phyloP scores from a whole-genome alignment of 352 stramenopile species.

The Pythium biforme region DNA sequence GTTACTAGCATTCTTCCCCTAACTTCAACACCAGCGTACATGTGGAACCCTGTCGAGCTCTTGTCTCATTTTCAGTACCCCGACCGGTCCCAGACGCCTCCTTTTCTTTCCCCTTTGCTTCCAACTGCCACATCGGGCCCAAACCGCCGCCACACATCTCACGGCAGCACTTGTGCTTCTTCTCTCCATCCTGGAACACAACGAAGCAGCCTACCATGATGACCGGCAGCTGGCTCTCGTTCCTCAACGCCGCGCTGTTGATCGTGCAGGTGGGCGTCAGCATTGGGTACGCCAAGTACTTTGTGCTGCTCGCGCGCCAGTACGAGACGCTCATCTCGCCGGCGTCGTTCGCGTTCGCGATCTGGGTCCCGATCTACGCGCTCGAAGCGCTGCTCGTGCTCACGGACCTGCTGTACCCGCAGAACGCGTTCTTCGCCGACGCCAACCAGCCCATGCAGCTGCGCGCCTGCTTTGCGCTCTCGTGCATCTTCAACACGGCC shows the following conservation, averaged over 20 bases:
- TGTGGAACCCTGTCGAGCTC: neutral
- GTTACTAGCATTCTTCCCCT: slow-evolving; percentile 1
- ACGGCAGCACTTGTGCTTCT: neutral
- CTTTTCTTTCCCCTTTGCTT: neutral
- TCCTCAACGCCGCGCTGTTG: slow-evolving; percentile 63
- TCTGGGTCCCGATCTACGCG: slow-evolving; percentile 74
- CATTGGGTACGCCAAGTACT: slow-evolving; percentile 56
- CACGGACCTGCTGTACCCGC: slow-evolving; percentile 62
- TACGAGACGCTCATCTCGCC: slow-evolving; percentile 77
- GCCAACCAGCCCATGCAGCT: slow-evolving; percentile 63
- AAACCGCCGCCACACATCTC: no score
- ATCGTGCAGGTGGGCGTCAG: slow-evolving; percentile 63
- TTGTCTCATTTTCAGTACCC: slow-evolving; percentile 3
- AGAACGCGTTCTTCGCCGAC: slow-evolving; percentile 70
- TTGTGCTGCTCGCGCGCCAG: slow-evolving; percentile 46
- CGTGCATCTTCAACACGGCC: slow-evolving; percentile 62
- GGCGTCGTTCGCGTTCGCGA: slow-evolving; percentile 51
- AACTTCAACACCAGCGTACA: slow-evolving; percentile 19
- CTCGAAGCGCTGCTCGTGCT: slow-evolving; percentile 60
- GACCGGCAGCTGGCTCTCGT: slow-evolving; percentile 49
- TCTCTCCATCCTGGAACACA: neutral
- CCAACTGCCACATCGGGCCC: slow-evolving; percentile 13
- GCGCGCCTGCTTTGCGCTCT: slow-evolving; percentile 58
- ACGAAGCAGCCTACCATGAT: slow-evolving; percentile 25
- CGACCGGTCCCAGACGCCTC: slow-evolving; percentile 1